These are phyloP conservation scores for Linderniella brevidens DNA, from an alignment of 257 asterid species.

Conservation along the genomic window DNA sequence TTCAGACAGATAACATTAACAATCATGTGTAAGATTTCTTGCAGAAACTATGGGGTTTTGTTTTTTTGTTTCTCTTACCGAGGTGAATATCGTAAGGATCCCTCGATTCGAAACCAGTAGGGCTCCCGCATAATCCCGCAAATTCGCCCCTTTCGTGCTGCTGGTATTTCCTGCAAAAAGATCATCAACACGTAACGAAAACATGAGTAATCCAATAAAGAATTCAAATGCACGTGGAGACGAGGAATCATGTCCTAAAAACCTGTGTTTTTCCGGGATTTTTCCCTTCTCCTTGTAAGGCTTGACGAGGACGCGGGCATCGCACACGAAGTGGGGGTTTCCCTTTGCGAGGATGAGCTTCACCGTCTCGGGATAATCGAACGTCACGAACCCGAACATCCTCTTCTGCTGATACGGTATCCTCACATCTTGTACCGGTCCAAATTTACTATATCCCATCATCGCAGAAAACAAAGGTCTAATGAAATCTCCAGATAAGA, in stretches of 20 bases:
- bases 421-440: constrained; percentile 82
- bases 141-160: constrained; percentile 53
- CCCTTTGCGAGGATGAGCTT: constrained; percentile 47
- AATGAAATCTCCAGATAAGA: background rate
- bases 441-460: constrained; percentile 43
- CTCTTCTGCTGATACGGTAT: constrained; percentile 82
- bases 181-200: background rate
- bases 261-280: constrained; percentile 21
- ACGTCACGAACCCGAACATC: constrained; percentile 85
- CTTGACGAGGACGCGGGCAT: constrained; percentile 87
- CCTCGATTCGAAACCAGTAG: constrained; percentile 42
- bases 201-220: background rate
- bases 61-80: constrained; percentile 14
- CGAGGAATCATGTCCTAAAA: background rate
- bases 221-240: background rate
- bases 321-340: constrained; percentile 79
- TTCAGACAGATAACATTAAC: background rate
- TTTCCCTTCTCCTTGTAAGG: constrained; percentile 75
- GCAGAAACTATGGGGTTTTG: too few relatives aligned
- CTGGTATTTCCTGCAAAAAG: constrained; percentile 30
- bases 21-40: too few relatives aligned
- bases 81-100: constrained; percentile 49
- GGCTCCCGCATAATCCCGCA: constrained; percentile 44
- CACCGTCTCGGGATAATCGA: constrained; percentile 54
- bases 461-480: background rate